These are phyloP conservation scores for Pezicula neosporulosa DNA, from an alignment of 2,329 filamentous ascomycete genomes.

Conservation along the genomic window DNA sequence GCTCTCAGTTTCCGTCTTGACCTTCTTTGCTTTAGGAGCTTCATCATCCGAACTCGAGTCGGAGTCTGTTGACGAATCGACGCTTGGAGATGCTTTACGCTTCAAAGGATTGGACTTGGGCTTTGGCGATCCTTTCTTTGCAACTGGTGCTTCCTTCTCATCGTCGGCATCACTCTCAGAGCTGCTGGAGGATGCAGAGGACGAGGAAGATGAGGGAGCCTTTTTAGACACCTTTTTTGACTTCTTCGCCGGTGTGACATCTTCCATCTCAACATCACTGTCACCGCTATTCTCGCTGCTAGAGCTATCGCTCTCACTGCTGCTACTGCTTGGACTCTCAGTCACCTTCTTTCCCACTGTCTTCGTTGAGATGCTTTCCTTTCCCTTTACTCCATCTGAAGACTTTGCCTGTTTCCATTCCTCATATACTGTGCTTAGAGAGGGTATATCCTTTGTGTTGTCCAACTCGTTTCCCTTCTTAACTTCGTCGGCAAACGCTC, in stretches of 20 bases:
- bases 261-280: slow-evolving; percentile 27
- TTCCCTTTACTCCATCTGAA: slow-evolving; percentile 11
- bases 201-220: slow-evolving; percentile 30
- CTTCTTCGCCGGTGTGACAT: slow-evolving; percentile 26
- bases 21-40: slow-evolving; percentile 50
- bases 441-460: slow-evolving; percentile 39
- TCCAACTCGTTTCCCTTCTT: slow-evolving; percentile 35
- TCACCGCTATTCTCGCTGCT: slow-evolving; percentile 28
- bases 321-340: slow-evolving; percentile 8
- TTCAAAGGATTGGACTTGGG: slow-evolving; percentile 44
- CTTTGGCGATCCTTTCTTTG: slow-evolving; percentile 22
- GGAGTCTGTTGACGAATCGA: slow-evolving; percentile 33
- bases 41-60: slow-evolving; percentile 44
- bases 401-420: slow-evolving; percentile 33
- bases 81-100: slow-evolving; percentile 47
- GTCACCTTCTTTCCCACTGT: slow-evolving; percentile 27
- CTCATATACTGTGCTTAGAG: slow-evolving; percentile 31
- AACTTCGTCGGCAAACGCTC: slow-evolving; percentile 61
- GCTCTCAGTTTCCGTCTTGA: slow-evolving; percentile 33
- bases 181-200: slow-evolving; percentile 33
- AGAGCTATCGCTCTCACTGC: slow-evolving; percentile 25
- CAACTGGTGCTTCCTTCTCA: slow-evolving; percentile 35
- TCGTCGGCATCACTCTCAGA: slow-evolving; percentile 49
- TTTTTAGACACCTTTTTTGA: slow-evolving; percentile 20
- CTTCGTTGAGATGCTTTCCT: slow-evolving; percentile 25